Percentiles rank a stretch among this genome's conserved stretches.
Conservation (phyloP, 2,329 filamentous ascomycete genomes). For the Fusarium nelsonii region DNA sequence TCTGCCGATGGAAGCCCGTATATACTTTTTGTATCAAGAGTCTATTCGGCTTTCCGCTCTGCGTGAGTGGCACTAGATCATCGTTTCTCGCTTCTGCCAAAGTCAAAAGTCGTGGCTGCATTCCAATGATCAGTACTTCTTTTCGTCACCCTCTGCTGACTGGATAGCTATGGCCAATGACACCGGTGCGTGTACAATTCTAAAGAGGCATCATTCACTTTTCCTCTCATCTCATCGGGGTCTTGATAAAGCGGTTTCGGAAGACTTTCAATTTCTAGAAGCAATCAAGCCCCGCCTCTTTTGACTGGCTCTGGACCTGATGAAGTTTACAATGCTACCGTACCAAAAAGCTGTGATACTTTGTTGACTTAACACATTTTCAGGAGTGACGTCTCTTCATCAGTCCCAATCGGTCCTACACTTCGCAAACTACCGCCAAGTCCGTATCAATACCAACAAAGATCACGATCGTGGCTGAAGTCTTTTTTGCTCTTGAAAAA, state of each 20-base stretch:
- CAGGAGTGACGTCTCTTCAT: conserved; percentile 16
- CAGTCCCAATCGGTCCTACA: background rate
- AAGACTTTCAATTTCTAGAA: conserved; percentile 20
- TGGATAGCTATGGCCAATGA: background rate
- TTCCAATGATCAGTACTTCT: conserved; percentile 19
- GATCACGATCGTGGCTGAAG: conserved; percentile 35
- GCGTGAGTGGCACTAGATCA: conserved; percentile 6
- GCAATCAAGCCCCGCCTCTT: background rate
- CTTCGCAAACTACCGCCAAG: background rate
- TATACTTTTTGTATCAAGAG: background rate
- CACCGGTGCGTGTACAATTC: background rate
- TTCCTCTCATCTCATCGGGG: background rate
- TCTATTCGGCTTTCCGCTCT: background rate
- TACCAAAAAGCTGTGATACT: background rate
- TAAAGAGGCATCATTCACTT: conserved; percentile 5
- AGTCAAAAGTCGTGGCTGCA: conserved; percentile 25
- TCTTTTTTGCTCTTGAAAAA: conserved; percentile 15
- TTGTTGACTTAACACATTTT: background rate
- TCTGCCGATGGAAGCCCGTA: conserved; percentile 1
- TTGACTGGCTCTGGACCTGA: background rate
- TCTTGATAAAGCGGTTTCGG: background rate
- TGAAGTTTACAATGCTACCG: conserved; percentile 6
- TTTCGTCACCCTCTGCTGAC: too few species aligned
- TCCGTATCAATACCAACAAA: background rate
- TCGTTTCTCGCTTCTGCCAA: background rate